A percentile compares a stretch with the other conserved stretches of the same genome.
phyloP scores from a whole-genome alignment of 108 stramenopile species.

The Skeletonema grethae region DNA sequence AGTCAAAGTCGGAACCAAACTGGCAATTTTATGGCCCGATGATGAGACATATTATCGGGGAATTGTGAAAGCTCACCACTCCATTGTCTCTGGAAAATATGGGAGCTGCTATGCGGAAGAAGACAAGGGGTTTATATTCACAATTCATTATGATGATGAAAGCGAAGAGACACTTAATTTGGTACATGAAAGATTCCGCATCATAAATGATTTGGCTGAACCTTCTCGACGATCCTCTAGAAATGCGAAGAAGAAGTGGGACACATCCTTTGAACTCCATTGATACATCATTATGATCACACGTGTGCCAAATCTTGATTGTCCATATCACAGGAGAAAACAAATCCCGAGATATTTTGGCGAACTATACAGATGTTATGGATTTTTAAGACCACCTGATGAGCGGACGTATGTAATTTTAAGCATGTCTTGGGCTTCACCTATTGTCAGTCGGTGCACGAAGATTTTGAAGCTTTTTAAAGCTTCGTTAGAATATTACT shows the following conservation, averaged over 20 bases:
- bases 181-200: constrained; percentile 1
- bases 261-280: not conserved
- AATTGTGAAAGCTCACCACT: not conserved
- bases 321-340: too few relatives aligned
- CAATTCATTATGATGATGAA: constrained; percentile 7
- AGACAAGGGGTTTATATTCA: not conserved
- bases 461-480: too few relatives aligned
- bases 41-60: not conserved
- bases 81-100: not conserved
- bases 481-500: too few relatives aligned
- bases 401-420: too few relatives aligned
- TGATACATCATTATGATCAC: not conserved
- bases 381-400: too few relatives aligned
- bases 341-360: too few relatives aligned
- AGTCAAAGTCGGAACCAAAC: not conserved
- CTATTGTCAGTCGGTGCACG: too few relatives aligned
- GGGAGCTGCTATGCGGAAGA: not conserved
- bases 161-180: not conserved
- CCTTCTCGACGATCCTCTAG: not conserved
- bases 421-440: too few relatives aligned
- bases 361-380: too few relatives aligned
- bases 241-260: constrained; percentile 1
- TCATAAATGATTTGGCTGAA: not conserved
- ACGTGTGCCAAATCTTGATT: too few relatives aligned
- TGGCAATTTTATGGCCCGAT: constrained; percentile 3